Base-by-base conservation (phyloP, 2,329 filamentous ascomycete genomes). In the Sporothrix humicola region DNA sequence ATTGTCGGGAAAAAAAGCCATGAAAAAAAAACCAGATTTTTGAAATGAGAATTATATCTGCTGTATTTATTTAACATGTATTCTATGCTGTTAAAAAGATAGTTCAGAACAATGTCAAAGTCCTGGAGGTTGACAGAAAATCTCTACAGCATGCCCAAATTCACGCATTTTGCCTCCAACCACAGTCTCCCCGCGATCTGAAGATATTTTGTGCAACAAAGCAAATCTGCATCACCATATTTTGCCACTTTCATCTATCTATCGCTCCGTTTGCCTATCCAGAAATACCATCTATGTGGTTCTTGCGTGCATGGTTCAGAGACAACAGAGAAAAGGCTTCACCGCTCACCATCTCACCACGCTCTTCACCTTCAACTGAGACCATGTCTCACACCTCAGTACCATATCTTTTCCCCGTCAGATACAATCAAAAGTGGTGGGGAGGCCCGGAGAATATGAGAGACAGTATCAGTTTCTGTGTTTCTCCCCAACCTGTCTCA, bases 321-420 rank as follows among this genome's bases (percentile, higher is more conserved):
- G 26, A 26, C 26, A 59, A 37, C 31, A 59, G 5, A 17, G 12
- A 58, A 12, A 37, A 37, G 56, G 52, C 52, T 13, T 59, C 56
- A 59, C 56, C 56, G 56, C 56, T 15, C 12, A 6, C 48, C 12
- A 37, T 26, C 13, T 37, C 56, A 9, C 26, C 26, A 37, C 56
- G 15, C 26, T 59, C 56, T 59, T 59, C 56, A 37, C 56, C 56
- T 37, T 59, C 26, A 59, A 59, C 26, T 59, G 26, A 59, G 56
- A 59, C 56, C 17, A 37, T 59, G 56, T 59, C 56, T 59, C 56
- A 59, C 56, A 26, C 15, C 6, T 52, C 5, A 37, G 31, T 26
- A 1, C 13, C 12, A 10, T 56, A 26, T 15, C 26, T 59, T 37
- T 59, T 26, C 5, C 37, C 13, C 13, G 20, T 9, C 2, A 54